Evolutionary conservation across 805 yeast genomes (phyloP).

Genomic region (Pichia membranifaciens): DNA sequence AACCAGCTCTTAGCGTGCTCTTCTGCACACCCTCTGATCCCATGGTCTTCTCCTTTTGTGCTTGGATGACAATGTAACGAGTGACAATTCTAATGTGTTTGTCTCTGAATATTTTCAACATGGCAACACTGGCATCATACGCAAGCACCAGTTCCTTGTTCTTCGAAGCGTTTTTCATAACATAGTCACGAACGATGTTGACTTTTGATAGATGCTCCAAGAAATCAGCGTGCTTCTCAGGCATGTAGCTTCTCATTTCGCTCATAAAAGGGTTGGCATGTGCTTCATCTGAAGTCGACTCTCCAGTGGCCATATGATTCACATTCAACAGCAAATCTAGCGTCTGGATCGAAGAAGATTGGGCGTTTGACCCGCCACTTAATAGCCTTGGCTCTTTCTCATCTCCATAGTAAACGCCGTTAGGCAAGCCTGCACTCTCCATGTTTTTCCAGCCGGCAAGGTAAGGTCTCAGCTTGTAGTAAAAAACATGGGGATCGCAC

Average conservation of each 20-base stretch:
- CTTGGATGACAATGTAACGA: slow-evolving; percentile 76
- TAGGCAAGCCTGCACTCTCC: slow-evolving; percentile 72
- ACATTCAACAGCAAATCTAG: slow-evolving; percentile 72
- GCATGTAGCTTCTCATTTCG: slow-evolving; percentile 89
- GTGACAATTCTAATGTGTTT: slow-evolving; percentile 92
- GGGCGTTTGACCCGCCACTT: slow-evolving; percentile 94
- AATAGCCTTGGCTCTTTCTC: slow-evolving; percentile 49
- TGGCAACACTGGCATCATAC: slow-evolving; percentile 85
- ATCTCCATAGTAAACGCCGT: slow-evolving; percentile 75
- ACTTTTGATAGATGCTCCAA: slow-evolving; percentile 52
- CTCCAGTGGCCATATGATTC: slow-evolving; percentile 73
- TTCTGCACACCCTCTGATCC: slow-evolving; percentile 38
- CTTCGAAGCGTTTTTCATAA: slow-evolving; percentile 34
- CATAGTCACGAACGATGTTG: slow-evolving; percentile 61
- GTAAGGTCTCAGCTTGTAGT: slow-evolving; percentile 79
- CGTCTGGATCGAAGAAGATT: slow-evolving; percentile 82
- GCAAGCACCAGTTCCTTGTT: slow-evolving; percentile 58
- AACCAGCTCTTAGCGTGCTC: slow-evolving; percentile 60
- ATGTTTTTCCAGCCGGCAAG: slow-evolving; percentile 94
- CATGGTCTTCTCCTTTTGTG: slow-evolving; percentile 46
- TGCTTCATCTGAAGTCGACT: slow-evolving; percentile 6
- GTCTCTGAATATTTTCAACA: slow-evolving; percentile 83
- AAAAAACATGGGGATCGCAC: slow-evolving; percentile 92
- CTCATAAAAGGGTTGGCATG: slow-evolving; percentile 49
- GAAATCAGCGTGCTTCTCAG: slow-evolving; percentile 75